Percentiles rank a stretch among this genome's conserved stretches.
Evolutionary conservation across 2,329 filamentous ascomycete species (phyloP).

Genomic region (Chrysosporium keratinophilum): DNA sequence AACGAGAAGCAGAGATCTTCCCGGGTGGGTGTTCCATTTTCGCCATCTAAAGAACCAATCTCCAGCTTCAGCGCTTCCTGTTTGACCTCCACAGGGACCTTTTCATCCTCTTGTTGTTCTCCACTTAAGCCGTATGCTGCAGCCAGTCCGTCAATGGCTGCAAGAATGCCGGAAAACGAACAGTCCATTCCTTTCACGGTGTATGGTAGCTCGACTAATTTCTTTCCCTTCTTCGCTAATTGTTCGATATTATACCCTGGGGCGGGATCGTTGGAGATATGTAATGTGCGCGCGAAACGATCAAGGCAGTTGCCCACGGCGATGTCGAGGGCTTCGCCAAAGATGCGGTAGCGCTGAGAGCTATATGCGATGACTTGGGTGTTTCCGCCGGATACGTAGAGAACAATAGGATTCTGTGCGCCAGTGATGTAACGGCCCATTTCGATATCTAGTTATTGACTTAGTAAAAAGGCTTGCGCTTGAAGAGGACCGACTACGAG

Average conservation of each 20-base stretch:
- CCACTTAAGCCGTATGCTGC: conserved; percentile 35
- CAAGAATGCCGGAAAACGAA: conserved; percentile 86
- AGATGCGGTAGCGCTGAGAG: conserved; percentile 89
- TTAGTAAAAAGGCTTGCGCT: background rate
- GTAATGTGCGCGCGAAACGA: conserved; percentile 81
- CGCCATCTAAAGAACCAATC: conserved; percentile 15
- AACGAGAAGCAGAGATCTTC: conserved; percentile 87
- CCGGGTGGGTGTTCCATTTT: conserved; percentile 46
- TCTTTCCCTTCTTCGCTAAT: conserved; percentile 61
- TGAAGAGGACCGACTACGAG: background rate
- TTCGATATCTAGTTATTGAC: conserved; percentile 59
- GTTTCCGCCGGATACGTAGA: conserved; percentile 94
- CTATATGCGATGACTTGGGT: conserved; percentile 97
- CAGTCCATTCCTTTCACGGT: conserved; percentile 98
- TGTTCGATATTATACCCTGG: conserved; percentile 98
- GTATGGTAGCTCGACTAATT: conserved; percentile 81
- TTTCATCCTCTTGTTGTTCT: conserved; percentile 16
- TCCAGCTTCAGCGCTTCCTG: conserved; percentile 24
- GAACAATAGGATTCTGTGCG: conserved; percentile 79
- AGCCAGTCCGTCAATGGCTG: conserved; percentile 69
- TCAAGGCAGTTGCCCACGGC: conserved; percentile 97
- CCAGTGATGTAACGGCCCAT: conserved; percentile 93
- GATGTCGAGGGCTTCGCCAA: conserved; percentile 94
- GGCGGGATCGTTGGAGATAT: conserved; percentile 89
- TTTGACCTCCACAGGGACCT: conserved; percentile 39